A percentile compares a stretch with the other conserved stretches of the same genome.
These are phyloP conservation scores for Centrapalus pauciflorus DNA, from an alignment of 129 eudicot genomes.

Conservation along the genomic window DNA sequence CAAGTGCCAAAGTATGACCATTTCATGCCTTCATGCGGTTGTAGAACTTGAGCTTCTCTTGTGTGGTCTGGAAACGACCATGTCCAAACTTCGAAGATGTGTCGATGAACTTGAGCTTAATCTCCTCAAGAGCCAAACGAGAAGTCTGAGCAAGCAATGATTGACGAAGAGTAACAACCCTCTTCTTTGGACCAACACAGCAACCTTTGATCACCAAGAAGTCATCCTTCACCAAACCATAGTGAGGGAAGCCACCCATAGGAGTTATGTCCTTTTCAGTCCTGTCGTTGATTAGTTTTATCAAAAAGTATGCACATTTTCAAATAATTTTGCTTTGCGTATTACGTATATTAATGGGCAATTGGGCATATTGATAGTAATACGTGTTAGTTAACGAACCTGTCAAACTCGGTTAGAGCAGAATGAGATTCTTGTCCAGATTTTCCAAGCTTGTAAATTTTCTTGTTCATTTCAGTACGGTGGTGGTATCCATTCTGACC, in stretches of 20 bases:
- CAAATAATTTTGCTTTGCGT: too few species aligned
- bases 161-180: slow-evolving; percentile 49
- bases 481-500: slow-evolving; percentile 85
- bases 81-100: slow-evolving; percentile 52
- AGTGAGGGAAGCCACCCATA: slow-evolving; percentile 60
- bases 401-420: slow-evolving; percentile 74
- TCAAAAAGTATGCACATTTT: too few species aligned
- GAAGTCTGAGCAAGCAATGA: slow-evolving; percentile 48
- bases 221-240: slow-evolving; percentile 51
- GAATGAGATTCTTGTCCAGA: slow-evolving; percentile 53
- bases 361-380: too few species aligned
- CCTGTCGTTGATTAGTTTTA: too few species aligned
- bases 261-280: slow-evolving; percentile 56
- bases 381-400: slow-evolving; percentile 26
- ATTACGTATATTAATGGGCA: too few species aligned
- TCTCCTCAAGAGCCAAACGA: slow-evolving; percentile 49
- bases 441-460: slow-evolving; percentile 68
- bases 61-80: slow-evolving; percentile 56
- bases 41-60: slow-evolving; percentile 42
- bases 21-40: slow-evolving; percentile 35
- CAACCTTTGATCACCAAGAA: slow-evolving; percentile 50
- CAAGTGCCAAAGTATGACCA: not conserved
- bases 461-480: slow-evolving; percentile 75
- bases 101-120: slow-evolving; percentile 47
- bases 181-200: slow-evolving; percentile 52